Percentiles rank a stretch among this genome's conserved stretches.
Conservation (phyloP, 2,329 filamentous ascomycete genomes). For the Pseudogymnoascus sp. region DNA sequence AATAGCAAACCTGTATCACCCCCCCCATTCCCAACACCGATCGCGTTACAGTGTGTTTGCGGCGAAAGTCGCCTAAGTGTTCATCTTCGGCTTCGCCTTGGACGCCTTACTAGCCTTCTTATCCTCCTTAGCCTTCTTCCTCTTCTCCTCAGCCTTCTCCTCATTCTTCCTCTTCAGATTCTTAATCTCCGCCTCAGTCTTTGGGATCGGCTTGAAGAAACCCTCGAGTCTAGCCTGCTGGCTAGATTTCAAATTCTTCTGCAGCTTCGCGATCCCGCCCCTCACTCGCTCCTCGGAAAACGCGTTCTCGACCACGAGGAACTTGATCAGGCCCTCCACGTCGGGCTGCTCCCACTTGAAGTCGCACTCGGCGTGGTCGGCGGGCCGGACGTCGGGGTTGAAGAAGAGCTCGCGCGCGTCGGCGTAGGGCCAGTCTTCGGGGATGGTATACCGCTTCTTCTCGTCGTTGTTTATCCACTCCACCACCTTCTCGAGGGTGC, state of each 20-base stretch:
- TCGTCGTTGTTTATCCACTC: constrained; percentile 69
- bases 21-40: not conserved
- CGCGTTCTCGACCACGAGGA: constrained; percentile 86
- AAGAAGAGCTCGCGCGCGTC: constrained; percentile 91
- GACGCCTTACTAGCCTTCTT: constrained; percentile 91
- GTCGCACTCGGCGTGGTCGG: constrained; percentile 81
- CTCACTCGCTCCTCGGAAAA: constrained; percentile 94
- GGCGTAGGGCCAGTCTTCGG: constrained; percentile 93
- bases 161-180: constrained; percentile 88
- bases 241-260: constrained; percentile 84
- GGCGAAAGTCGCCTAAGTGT: not conserved
- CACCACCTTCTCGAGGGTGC: constrained; percentile 78
- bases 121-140: constrained; percentile 90
- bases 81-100: constrained; percentile 70
- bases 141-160: constrained; percentile 83
- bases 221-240: constrained; percentile 90
- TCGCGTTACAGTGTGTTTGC: constrained; percentile 40
- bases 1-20: constrained; percentile 1
- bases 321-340: constrained; percentile 80
- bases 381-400: constrained; percentile 76
- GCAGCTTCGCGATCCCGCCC: constrained; percentile 65
- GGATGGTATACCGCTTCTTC: constrained; percentile 74
- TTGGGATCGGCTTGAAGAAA: constrained; percentile 91
- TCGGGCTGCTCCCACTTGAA: constrained; percentile 98
- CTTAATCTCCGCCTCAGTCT: constrained; percentile 79